Evolutionary conservation across 2,329 filamentous ascomycete genomes (phyloP), one percentile per base, ranked within the genome.

Genomic region (Cordyceps fumosorosea): DNA sequence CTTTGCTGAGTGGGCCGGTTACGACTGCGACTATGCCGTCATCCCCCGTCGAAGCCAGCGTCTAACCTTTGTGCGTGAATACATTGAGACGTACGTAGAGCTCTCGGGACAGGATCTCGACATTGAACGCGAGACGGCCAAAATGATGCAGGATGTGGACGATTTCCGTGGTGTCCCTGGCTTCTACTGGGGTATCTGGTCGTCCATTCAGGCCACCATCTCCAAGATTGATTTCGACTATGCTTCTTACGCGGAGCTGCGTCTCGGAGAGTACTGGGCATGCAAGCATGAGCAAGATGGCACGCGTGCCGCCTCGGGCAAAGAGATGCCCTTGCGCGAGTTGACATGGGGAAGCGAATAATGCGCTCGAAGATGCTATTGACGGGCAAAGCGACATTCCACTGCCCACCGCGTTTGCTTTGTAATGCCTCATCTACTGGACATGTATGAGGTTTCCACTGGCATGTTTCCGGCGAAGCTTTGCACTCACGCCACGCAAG

Each of bases 171-270:
- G 93, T 50, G 84, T 97, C 16, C 95, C 95, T 0, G 95, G 95
- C 8, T 91, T 99, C 71, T 86, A 83, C 74, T 91, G 89, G 93
- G 95, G 95, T 26, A 91, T 97, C 63, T 99, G 95, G 95, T 89
- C 92, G 8, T 79, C 96, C 65, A 98, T 99, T 66, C 95, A 99
- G 78, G 90, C 93, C 2, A 90, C 86, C 60, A 98, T 99, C 67
- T 96, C 91, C 12, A 85, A 93, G 66, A 99, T 99, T 69, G 90
- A 97, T 72, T 99, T 99, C 71, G 93, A 99, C 76, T 99, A 99
- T 73, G 90, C 91, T 50, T 85, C 84, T 10, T 99, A 98, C 73
- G 93, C 95, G 12, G 91, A 97, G 74, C 76, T 89, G 18, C 83
- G 95, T 61, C 79, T 99, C 6, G 88, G 89, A 56, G 95, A 98